Conservation (phyloP, 2,329 filamentous ascomycete species). For the Xylaria hypoxylon region DNA sequence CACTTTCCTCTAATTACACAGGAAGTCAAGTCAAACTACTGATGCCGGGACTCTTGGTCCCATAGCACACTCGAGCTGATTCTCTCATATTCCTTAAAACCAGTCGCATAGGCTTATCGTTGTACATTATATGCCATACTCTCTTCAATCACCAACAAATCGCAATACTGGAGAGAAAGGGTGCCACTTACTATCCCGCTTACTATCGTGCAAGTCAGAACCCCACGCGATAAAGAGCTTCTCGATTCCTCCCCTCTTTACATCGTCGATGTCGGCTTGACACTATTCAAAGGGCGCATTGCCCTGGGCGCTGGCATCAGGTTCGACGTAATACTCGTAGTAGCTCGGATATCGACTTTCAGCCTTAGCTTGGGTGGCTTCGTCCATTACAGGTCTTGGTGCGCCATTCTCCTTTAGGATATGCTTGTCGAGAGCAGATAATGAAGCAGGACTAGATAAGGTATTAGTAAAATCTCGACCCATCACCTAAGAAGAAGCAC, state of each 20-base stretch:
- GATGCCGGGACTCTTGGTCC: background rate
- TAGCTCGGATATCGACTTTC: slow-evolving; percentile 64
- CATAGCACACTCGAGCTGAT: background rate
- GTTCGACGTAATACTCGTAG: slow-evolving; percentile 64
- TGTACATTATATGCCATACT: slow-evolving; percentile 21
- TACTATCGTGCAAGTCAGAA: background rate
- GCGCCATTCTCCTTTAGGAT: slow-evolving; percentile 61
- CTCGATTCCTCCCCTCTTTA: background rate
- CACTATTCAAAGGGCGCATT: slow-evolving; percentile 64
- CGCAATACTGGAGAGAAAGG: slow-evolving; percentile 6
- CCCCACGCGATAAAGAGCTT: background rate
- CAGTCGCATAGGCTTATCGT: slow-evolving; percentile 6
- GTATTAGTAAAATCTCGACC: slow-evolving; percentile 34
- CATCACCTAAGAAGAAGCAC: slow-evolving; percentile 46
- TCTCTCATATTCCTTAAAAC: background rate
- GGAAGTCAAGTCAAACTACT: slow-evolving; percentile 20
- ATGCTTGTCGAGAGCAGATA: slow-evolving; percentile 55
- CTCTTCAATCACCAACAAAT: slow-evolving; percentile 5
- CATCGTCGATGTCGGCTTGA: background rate
- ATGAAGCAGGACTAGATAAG: slow-evolving; percentile 58
- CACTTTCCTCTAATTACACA: slow-evolving; percentile 23
- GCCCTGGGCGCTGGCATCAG: slow-evolving; percentile 60
- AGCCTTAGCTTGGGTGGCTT: slow-evolving; percentile 62
- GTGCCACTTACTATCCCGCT: slow-evolving; percentile 17
- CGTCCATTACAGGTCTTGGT: slow-evolving; percentile 61